Percentiles rank a stretch among this genome's conserved stretches.
These are phyloP conservation scores for Prillingera fragicola DNA, from an alignment of 1,284 basidiomycete genomes.

Conservation along the genomic window DNA sequence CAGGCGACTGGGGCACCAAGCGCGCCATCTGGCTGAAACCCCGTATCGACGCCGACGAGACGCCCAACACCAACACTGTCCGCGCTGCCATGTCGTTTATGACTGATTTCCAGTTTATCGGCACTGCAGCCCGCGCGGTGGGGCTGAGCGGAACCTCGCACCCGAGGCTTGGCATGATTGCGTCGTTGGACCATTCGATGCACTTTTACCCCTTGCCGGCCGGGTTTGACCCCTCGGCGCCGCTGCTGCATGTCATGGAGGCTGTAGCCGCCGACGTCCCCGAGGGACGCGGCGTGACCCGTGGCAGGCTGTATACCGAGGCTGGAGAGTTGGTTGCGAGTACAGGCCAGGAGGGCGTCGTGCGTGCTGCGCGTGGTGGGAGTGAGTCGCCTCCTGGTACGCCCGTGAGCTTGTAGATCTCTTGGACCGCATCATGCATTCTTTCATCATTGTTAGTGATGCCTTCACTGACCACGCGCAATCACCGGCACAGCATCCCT, in stretches of 20 bases:
- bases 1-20: constrained; percentile 24
- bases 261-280: constrained; percentile 57
- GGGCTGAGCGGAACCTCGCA: constrained; percentile 53
- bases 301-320: constrained; percentile 69
- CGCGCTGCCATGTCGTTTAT: constrained; percentile 80
- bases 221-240: constrained; percentile 69
- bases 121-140: constrained; percentile 58
- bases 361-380: constrained; percentile 32
- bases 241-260: constrained; percentile 72
- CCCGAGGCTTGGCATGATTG: constrained; percentile 61
- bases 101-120: constrained; percentile 73
- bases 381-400: constrained; percentile 1
- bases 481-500: too few relatives aligned
- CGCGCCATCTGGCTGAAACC: constrained; percentile 72
- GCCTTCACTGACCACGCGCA: too few relatives aligned
- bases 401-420: too few relatives aligned
- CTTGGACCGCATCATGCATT: too few relatives aligned
- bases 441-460: too few relatives aligned
- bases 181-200: constrained; percentile 75
- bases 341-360: constrained; percentile 71
- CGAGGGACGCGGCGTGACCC: constrained; percentile 64
- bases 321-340: constrained; percentile 67
- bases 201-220: constrained; percentile 70
- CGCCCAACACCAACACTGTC: constrained; percentile 67
- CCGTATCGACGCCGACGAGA: constrained; percentile 54